Conservation (phyloP, 2,329 filamentous ascomycete genomes). For the Emydomyces testavorans region DNA sequence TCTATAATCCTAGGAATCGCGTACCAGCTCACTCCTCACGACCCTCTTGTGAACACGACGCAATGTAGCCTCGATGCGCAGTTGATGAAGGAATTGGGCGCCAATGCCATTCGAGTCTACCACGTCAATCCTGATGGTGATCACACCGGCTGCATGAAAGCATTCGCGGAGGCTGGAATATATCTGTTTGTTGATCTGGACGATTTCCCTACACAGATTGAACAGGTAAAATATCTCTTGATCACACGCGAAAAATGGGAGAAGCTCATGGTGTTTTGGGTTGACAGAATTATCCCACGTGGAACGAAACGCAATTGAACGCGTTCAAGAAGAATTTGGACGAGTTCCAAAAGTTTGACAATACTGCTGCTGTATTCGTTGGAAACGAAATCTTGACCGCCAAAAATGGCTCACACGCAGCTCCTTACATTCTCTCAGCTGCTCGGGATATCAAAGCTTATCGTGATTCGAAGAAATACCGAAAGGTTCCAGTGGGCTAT, state of each 20-base stretch:
- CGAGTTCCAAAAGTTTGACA: slow-evolving; percentile 63
- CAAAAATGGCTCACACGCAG: slow-evolving; percentile 47
- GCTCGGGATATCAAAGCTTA: slow-evolving; percentile 74
- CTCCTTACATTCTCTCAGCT: slow-evolving; percentile 74
- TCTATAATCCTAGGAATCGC: slow-evolving; percentile 50
- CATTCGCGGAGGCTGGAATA: slow-evolving; percentile 67
- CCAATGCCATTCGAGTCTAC: slow-evolving; percentile 79
- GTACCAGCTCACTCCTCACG: slow-evolving; percentile 55
- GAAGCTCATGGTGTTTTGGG: not conserved
- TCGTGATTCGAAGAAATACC: slow-evolving; percentile 61
- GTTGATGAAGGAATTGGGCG: slow-evolving; percentile 68
- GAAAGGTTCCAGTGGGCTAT: slow-evolving; percentile 74
- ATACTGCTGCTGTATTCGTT: slow-evolving; percentile 72
- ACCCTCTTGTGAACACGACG: slow-evolving; percentile 62
- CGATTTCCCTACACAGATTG: slow-evolving; percentile 37
- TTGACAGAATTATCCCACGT: slow-evolving; percentile 47
- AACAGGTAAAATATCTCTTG: slow-evolving; percentile 32
- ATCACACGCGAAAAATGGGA: no score
- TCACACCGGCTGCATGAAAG: slow-evolving; percentile 70
- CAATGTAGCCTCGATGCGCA: slow-evolving; percentile 66
- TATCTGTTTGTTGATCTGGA: slow-evolving; percentile 75
- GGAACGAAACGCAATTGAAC: slow-evolving; percentile 61
- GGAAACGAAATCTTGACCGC: slow-evolving; percentile 66
- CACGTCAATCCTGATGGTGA: slow-evolving; percentile 63
- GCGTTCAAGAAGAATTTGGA: slow-evolving; percentile 63